These are phyloP conservation scores for Tolypocladium pustulatum DNA, from an alignment of 2,329 filamentous ascomycete species.

Conservation along the genomic window DNA sequence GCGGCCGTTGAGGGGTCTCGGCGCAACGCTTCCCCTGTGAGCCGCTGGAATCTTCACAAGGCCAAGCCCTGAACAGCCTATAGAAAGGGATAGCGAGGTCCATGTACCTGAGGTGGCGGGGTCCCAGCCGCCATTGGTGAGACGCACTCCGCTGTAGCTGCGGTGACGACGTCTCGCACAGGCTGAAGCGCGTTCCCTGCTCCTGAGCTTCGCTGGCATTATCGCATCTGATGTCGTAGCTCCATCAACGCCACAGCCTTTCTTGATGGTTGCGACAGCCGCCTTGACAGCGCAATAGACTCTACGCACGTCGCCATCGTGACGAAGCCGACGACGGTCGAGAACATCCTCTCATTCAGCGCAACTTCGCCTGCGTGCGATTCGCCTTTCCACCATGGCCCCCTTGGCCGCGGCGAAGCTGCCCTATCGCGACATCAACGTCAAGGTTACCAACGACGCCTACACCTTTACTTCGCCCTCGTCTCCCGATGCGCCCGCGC, in stretches of 20 bases:
- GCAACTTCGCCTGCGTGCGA: background rate
- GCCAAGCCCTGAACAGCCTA: background rate
- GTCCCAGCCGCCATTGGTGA: background rate
- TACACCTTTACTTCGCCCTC: slow-evolving; percentile 97
- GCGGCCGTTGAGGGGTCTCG: no score
- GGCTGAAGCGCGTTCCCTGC: background rate
- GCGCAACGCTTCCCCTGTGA: no score
- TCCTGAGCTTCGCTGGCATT: slow-evolving; percentile 2
- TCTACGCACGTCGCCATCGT: background rate
- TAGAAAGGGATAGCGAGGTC: background rate
- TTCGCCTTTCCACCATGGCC: slow-evolving; percentile 19
- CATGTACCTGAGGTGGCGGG: background rate
- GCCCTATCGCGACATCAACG: slow-evolving; percentile 93
- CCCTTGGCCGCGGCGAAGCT: slow-evolving; percentile 27
- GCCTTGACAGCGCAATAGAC: background rate
- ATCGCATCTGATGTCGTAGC: background rate
- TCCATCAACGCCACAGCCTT: background rate
- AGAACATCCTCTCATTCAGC: background rate
- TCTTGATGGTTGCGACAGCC: background rate
- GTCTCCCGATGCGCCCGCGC: slow-evolving; percentile 74
- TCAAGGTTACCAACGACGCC: slow-evolving; percentile 81
- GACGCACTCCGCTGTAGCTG: background rate
- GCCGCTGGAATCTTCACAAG: background rate
- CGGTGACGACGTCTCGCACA: background rate
- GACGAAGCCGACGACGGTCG: no score